Evolutionary conservation across 129 eudicot genomes (phyloP).

Genomic region (Kitagawia praeruptora): DNA sequence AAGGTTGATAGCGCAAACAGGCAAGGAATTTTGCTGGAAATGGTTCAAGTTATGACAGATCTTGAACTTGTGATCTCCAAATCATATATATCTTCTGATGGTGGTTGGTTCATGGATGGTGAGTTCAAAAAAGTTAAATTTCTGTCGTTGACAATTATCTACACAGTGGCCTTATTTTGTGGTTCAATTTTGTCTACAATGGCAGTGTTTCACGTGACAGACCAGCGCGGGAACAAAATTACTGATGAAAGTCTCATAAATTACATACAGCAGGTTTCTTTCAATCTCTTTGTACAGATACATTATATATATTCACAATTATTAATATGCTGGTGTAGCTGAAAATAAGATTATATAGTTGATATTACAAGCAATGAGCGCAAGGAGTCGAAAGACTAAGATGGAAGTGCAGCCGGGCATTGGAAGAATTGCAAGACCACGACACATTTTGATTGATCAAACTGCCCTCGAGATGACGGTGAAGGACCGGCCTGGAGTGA

Average conservation of each 20-base stretch:
- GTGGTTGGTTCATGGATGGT: conserved; percentile 99
- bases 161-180: neutral
- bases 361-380: conserved; percentile 46
- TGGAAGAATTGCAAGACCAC: conserved; percentile 27
- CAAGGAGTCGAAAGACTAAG: conserved; percentile 38
- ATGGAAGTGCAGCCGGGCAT: conserved; percentile 21
- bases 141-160: neutral
- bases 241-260: conserved; percentile 51
- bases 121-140: conserved; percentile 4
- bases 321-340: neutral
- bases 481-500: conserved; percentile 63
- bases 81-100: conserved; percentile 84
- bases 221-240: conserved; percentile 68
- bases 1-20: conserved; percentile 88
- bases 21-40: conserved; percentile 67
- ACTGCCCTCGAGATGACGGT: conserved; percentile 78
- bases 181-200: conserved; percentile 3
- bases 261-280: conserved; percentile 60
- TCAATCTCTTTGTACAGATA: neutral
- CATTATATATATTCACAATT: too few relatives aligned
- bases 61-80: conserved; percentile 78
- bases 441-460: conserved; percentile 25
- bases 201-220: conserved; percentile 84
- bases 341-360: neutral
- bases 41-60: conserved; percentile 88